Percentiles rank a stretch among this genome's conserved stretches.
Conservation (phyloP, 2,329 filamentous ascomycete genomes). For the Cadophora malorum region DNA sequence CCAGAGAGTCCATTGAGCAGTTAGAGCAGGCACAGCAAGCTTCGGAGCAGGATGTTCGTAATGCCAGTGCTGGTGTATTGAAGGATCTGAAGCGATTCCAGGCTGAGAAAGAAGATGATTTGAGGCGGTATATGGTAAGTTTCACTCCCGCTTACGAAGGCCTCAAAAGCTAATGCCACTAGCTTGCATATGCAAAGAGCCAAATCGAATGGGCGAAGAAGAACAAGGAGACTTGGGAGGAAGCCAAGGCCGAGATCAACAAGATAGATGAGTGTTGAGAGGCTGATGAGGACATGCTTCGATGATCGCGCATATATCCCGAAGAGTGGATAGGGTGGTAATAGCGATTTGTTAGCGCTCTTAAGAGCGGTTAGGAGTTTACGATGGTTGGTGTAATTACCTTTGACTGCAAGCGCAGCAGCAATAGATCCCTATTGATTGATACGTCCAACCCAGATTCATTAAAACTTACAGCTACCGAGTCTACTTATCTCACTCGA, state of each 20-base stretch:
- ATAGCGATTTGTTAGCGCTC: conserved; percentile 25
- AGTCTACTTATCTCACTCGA: background rate
- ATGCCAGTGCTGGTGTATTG: conserved; percentile 87
- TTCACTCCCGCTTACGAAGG: conserved; percentile 14
- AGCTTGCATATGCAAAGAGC: conserved; percentile 75
- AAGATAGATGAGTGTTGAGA: conserved; percentile 62
- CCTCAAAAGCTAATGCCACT: conserved; percentile 31
- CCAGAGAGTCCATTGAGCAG: conserved; percentile 82
- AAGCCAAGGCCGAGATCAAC: conserved; percentile 71
- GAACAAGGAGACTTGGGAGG: conserved; percentile 75
- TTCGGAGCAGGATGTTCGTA: conserved; percentile 89
- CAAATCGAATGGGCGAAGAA: conserved; percentile 79
- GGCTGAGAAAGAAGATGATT: conserved; percentile 91
- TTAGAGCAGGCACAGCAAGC: conserved; percentile 90
- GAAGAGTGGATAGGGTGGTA: conserved; percentile 27
- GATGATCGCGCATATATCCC: conserved; percentile 23
- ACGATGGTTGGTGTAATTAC: conserved; percentile 31
- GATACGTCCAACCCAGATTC: background rate
- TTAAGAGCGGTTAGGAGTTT: conserved; percentile 26
- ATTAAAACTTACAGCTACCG: background rate
- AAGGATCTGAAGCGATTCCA: conserved; percentile 94
- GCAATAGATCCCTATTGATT: conserved; percentile 25
- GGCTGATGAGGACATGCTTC: conserved; percentile 17
- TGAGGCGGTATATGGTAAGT: conserved; percentile 93
- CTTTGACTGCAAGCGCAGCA: conserved; percentile 31